phyloP scores from a whole-genome alignment of 148 eudicot species.

The Vaccinium vitisidaea region DNA sequence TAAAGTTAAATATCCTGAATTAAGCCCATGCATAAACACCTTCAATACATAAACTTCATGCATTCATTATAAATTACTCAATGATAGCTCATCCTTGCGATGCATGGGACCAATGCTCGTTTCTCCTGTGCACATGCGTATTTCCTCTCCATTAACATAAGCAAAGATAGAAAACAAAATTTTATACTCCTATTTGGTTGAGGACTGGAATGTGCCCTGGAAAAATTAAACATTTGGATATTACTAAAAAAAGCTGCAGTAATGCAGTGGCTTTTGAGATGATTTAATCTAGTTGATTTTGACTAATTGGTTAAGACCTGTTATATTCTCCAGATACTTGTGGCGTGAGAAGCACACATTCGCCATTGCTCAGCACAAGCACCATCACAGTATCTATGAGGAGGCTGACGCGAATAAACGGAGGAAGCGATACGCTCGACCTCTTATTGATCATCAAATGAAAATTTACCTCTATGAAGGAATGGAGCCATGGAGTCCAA shows the following conservation, averaged over 20 bases:
- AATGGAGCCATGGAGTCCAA: slow-evolving; percentile 81
- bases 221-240: not conserved
- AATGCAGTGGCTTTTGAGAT: not conserved
- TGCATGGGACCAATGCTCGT: not conserved
- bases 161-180: not conserved
- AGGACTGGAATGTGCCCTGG: not conserved
- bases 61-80: too few species aligned
- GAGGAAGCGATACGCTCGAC: slow-evolving; percentile 96
- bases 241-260: not conserved
- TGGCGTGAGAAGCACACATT: slow-evolving; percentile 96
- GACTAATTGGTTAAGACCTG: not conserved
- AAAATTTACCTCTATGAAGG: slow-evolving; percentile 86
- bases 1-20: too few species aligned
- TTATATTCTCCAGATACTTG: slow-evolving; percentile 56
- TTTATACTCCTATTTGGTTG: not conserved
- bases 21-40: too few species aligned
- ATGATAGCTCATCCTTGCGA: too few species aligned
- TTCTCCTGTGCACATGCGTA: not conserved
- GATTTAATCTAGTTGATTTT: not conserved
- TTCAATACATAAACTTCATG: too few species aligned
- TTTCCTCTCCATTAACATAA: not conserved
- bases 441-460: slow-evolving; percentile 92
- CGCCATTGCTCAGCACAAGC: slow-evolving; percentile 97
- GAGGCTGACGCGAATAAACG: slow-evolving; percentile 99
- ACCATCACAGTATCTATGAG: slow-evolving; percentile 78